Conservation (phyloP, 2,329 filamentous ascomycete genomes). For the Rhynchosporium agropyri region DNA sequence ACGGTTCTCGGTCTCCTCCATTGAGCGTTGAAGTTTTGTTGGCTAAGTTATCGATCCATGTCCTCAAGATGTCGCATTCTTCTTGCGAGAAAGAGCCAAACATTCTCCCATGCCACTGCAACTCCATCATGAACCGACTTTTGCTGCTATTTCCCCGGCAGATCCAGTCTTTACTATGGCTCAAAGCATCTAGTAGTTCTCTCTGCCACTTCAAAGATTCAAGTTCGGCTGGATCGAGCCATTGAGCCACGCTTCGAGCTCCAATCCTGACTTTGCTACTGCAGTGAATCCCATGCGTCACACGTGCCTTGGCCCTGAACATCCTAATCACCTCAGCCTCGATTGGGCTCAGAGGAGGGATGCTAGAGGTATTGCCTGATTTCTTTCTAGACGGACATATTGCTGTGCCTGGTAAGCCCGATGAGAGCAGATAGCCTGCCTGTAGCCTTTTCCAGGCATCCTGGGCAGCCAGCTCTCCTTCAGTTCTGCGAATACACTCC, state of each 20-base stretch:
- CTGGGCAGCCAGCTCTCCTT: conserved; percentile 41
- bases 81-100: conserved; percentile 52
- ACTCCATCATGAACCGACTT: conserved; percentile 48
- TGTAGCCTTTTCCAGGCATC: conserved; percentile 48
- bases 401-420: conserved; percentile 22
- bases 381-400: conserved; percentile 16
- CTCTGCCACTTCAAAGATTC: conserved; percentile 41
- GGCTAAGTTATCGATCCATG: conserved; percentile 47
- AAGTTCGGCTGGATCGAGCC: conserved; percentile 46
- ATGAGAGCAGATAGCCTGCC: conserved; percentile 46
- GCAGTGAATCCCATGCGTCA: conserved; percentile 47
- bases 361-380: conserved; percentile 7
- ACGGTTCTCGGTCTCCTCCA: conserved; percentile 10
- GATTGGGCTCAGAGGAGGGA: conserved; percentile 18
- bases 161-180: conserved; percentile 47
- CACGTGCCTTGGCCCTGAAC: conserved; percentile 45
- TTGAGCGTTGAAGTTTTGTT: conserved; percentile 19
- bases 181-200: conserved; percentile 45
- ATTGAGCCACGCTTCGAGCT: conserved; percentile 44
- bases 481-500: conserved; percentile 34
- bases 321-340: conserved; percentile 40
- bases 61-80: conserved; percentile 45
- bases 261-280: conserved; percentile 46
- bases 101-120: conserved; percentile 52
- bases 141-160: conserved; percentile 45